Evolutionary conservation across 345 rosid species (phyloP).

Genomic region (Populus simonii): DNA sequence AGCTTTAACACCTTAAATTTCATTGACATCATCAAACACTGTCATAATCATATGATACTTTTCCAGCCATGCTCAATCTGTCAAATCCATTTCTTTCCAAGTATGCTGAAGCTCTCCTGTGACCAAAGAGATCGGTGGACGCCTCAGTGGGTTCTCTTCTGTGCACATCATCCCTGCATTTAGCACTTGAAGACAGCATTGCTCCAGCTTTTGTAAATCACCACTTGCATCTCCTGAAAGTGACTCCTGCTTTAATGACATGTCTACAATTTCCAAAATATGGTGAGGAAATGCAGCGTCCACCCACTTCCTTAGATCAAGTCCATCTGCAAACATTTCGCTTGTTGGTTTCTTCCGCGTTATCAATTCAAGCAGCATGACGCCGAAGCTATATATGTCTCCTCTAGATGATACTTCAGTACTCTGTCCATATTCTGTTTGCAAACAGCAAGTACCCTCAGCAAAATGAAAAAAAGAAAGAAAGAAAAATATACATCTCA

Average conservation of each 20-base stretch:
- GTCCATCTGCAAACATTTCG: constrained; percentile 1
- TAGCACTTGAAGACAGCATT: neutral
- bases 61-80: no score
- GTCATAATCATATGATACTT: no score
- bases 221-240: neutral
- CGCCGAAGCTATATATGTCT: constrained; percentile 19
- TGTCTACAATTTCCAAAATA: neutral
- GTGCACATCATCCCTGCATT: neutral
- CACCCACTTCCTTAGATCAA: constrained; percentile 2
- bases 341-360: constrained; percentile 12
- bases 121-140: neutral
- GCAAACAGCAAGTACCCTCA: neutral
- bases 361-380: constrained; percentile 18
- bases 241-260: neutral
- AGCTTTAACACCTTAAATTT: no score
- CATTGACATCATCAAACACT: no score
- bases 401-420: constrained; percentile 9
- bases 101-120: neutral
- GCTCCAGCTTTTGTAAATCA: neutral
- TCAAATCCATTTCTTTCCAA: constrained; percentile 3
- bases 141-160: neutral
- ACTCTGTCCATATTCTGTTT: constrained; percentile 13
- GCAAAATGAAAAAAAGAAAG: no score
- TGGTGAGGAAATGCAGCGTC: neutral
- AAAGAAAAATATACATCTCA: no score